These are phyloP conservation scores for Selaginella tamariscina DNA, from an alignment of 75 land plant genomes.

Conservation along the genomic window DNA sequence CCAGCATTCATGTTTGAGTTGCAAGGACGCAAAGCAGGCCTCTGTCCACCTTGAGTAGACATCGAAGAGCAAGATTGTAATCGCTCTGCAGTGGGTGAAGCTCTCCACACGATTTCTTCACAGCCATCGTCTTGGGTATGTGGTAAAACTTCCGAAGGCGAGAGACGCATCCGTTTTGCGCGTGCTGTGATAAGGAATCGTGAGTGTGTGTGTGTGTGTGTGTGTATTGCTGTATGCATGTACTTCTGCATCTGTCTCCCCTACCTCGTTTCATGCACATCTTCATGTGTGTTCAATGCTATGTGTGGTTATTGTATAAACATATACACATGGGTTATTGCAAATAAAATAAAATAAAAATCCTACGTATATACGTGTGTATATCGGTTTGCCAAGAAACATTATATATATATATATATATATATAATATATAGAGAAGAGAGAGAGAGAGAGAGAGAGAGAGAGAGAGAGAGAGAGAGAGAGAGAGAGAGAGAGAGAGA, in stretches of 20 bases:
- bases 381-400: too few species aligned
- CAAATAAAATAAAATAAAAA: too few species aligned
- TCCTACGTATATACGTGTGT: too few species aligned
- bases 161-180: constrained; percentile 40
- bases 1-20: not conserved
- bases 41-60: constrained; percentile 16
- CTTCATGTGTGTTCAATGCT: not conserved
- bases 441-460: too few species aligned
- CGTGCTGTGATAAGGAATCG: not conserved
- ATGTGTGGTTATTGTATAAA: too few species aligned
- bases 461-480: too few species aligned
- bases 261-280: not conserved
- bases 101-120: constrained; percentile 59
- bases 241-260: constrained; percentile 11
- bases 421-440: too few species aligned
- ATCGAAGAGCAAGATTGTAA: constrained; percentile 25
- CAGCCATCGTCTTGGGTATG: constrained; percentile 65
- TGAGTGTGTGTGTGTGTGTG: constrained; percentile 16
- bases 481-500: too few species aligned
- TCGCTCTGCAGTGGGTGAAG: constrained; percentile 62
- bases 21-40: constrained; percentile 4
- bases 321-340: too few species aligned
- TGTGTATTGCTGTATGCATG: too few species aligned
- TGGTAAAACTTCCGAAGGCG: constrained; percentile 47
- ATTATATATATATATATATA: too few species aligned